Evolutionary conservation across 805 yeast species (phyloP), one percentile per base, ranked within the genome.

Genomic region (Candida alai): DNA sequence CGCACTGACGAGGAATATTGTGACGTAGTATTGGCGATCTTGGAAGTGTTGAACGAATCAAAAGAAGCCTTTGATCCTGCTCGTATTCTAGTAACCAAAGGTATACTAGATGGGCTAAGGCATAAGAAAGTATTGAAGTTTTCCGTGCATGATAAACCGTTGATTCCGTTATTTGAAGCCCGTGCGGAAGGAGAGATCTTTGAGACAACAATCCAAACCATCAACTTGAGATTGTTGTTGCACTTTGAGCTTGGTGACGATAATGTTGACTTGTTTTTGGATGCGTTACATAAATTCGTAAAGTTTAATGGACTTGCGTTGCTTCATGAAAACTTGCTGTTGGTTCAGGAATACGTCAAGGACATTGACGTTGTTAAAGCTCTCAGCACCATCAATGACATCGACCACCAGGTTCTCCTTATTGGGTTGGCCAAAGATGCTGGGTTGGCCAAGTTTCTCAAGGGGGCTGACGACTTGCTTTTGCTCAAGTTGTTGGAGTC

Each of bases 31-130:
- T 41, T 28, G 8, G 41, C 68, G 2, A 49, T 45, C 20, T 52
- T 84, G 19, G 55, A 56, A 8, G 69, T 75, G 2, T 53, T 86
- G 26, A 66, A 60, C 17, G 67, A 67, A 6, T 50, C 67, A 14
- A 68, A 70, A 28, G 68, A 72, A 6, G 58, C 78, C 0, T 86
- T 76, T 58, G 94, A 79, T 42, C 86, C 88, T 3, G 76, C 87
- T 0, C 74, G 84, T 52, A 68, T 82, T 2, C 83, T 76, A 41
- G 51, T 81, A 3, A 46, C 76, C 1, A 51, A 62, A 19, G 94
- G 93, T 4, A 42, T 85, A 9, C 47, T 72, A 7, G 45, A 59
- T n/a, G 88, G 84, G 1, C 55, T 82, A 16, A 44, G 53, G 12
- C 34, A 36, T 2, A 45, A 43, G 21, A 18, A 29, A 6, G 32